Base-by-base conservation (phyloP, 108 stramenopile genomes). In the Nitzschia sp. region DNA sequence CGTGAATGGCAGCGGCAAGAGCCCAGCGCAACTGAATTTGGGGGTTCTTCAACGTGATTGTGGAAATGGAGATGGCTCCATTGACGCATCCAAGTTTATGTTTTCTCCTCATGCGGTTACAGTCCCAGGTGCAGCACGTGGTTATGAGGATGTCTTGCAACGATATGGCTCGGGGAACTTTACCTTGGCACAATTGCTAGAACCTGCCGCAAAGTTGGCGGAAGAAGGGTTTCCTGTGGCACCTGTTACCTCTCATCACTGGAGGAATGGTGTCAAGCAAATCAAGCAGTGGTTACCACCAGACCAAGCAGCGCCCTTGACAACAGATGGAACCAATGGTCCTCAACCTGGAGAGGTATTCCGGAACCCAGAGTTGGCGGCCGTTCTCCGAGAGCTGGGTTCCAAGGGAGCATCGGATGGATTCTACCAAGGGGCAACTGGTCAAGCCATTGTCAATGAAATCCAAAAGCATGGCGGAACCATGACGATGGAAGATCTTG, bases 91-190 rank as follows among this genome's bases (percentile, higher is more conserved):
- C 12, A 22, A 42, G 10, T 88, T 83, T 71, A 38, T 52, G 29
- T 69, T 58, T 51, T 85, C 89, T 51, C 73, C 89, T 2, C 88
- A 92, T 70, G 73, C 87, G 12, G 84, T 97, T 6, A 97, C 98
- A 34, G 96, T 98, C 14, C 98, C 98, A 11, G 98, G 98, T 10
- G 92, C 98, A 7, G 98, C 97, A 11, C 77, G 76, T n/a, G 95
- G 90, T 6, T 98, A 95, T 89, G 88, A 87, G 57, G 96, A 96
- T 78, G 75, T 83, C 20, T 58, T 76, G 44, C 19, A 48, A 44
- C 70, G 55, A 51, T 86, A 83, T 76, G 88, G 87, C 9, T 86
- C 87, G 7, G 95, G 95, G 17, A 80, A 76, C 10, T 76, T 96
- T 46, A 70, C 89, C 6, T 80, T 97, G 12, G 62, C 85, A 10